Evolutionary conservation across 1,139 yeast species (phyloP).

Genomic region (Saccharomycopsis phalli): DNA sequence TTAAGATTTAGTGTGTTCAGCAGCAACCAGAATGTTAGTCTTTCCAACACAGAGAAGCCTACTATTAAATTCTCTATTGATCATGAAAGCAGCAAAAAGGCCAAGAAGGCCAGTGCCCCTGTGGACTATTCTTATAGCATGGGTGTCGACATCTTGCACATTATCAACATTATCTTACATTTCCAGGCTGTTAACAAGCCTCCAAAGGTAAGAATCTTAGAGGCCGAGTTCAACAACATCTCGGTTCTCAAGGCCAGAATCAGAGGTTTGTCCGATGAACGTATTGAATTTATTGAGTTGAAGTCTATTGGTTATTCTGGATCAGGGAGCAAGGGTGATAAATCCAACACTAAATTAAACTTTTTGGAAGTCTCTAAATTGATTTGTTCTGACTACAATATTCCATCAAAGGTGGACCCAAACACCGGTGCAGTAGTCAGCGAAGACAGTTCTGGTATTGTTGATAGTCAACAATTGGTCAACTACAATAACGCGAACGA

Average conservation of each 20-base stretch:
- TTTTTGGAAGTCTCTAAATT: constrained; percentile 66
- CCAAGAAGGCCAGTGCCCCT: constrained; percentile 59
- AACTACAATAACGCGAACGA: constrained; percentile 22
- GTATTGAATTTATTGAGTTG: constrained; percentile 65
- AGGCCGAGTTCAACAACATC: constrained; percentile 66
- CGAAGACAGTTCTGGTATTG: constrained; percentile 11
- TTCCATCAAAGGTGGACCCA: constrained; percentile 18
- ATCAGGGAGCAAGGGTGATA: constrained; percentile 1
- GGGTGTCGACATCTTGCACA: constrained; percentile 71
- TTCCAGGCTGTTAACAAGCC: constrained; percentile 41
- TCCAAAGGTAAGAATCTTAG: constrained; percentile 60
- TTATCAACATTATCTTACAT: constrained; percentile 45
- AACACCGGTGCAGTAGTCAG: constrained; percentile 12
- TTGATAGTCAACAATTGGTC: constrained; percentile 17
- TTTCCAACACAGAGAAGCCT: constrained; percentile 18
- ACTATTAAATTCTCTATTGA: constrained; percentile 19
- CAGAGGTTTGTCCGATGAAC: constrained; percentile 75
- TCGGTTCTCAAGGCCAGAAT: constrained; percentile 72
- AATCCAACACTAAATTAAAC: constrained; percentile 54
- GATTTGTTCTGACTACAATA: constrained; percentile 36
- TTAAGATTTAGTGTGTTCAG: constrained; percentile 37
- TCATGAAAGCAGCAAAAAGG: constrained; percentile 24
- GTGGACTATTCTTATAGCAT: constrained; percentile 58
- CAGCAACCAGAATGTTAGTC: constrained; percentile 19
- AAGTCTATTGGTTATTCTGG: constrained; percentile 16